Conservation (phyloP, 371 early-diverging fungal genomes). For the Mortierella sp. region DNA sequence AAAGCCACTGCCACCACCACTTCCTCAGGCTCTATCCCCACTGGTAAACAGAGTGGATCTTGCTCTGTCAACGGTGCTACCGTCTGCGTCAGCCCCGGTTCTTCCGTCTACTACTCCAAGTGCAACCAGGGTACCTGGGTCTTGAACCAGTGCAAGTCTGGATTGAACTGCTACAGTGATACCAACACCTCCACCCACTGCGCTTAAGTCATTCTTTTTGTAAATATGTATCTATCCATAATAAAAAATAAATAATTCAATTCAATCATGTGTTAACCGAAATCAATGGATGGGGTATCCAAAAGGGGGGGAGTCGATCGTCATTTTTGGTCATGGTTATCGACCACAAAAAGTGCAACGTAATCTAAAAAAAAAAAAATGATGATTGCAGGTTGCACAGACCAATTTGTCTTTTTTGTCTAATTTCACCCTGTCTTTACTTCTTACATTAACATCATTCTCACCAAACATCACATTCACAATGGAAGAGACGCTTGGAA, state of each 20-base stretch:
- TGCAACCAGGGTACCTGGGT: conserved; percentile 50
- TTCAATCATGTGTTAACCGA: too few relatives aligned
- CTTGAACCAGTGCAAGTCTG: conserved; percentile 56
- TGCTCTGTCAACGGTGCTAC: conserved; percentile 45
- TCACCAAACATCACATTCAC: not conserved
- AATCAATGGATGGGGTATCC: too few relatives aligned
- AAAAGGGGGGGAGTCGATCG: too few relatives aligned
- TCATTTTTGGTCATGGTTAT: too few relatives aligned
- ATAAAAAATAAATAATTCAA: not conserved
- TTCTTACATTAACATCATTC: not conserved
- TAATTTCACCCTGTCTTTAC: not conserved
- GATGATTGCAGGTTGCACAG: too few relatives aligned
- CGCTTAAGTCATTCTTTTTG: conserved; percentile 16
- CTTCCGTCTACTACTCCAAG: conserved; percentile 51
- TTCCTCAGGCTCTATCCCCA: conserved; percentile 37
- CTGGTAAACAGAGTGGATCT: conserved; percentile 39
- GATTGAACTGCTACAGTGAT: conserved; percentile 45
- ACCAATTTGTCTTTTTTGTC: too few relatives aligned
- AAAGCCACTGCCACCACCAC: conserved; percentile 29
- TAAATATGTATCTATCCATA: not conserved
- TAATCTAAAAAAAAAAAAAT: too few relatives aligned
- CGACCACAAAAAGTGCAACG: too few relatives aligned
- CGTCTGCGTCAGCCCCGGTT: conserved; percentile 43
- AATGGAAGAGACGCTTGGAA: not conserved
- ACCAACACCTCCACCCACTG: conserved; percentile 49